phyloP scores from a whole-genome alignment of 2,329 filamentous ascomycete genomes.

The Penicillium sclerotigenum region DNA sequence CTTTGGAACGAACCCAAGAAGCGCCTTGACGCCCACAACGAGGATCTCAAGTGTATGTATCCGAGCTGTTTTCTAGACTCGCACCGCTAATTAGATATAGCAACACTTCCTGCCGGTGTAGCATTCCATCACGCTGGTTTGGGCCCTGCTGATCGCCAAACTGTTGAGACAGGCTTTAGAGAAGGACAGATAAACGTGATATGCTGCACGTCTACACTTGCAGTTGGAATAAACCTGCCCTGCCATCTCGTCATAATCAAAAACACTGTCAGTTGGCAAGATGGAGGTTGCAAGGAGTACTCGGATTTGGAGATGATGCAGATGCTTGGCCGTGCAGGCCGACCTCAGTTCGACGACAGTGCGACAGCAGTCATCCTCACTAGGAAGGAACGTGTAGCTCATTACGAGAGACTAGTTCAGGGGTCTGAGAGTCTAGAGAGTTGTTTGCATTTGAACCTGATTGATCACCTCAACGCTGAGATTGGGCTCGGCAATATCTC shows the following conservation, averaged over 20 bases:
- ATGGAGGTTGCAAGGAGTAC: constrained; percentile 63
- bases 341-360: constrained; percentile 76
- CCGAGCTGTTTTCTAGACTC: not conserved
- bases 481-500: constrained; percentile 71
- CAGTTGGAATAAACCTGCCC: constrained; percentile 78
- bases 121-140: constrained; percentile 82
- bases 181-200: constrained; percentile 73
- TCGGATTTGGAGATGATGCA: constrained; percentile 84
- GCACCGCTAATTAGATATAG: constrained; percentile 27
- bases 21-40: constrained; percentile 53
- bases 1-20: constrained; percentile 62
- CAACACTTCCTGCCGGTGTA: constrained; percentile 58
- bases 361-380: constrained; percentile 80
- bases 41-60: constrained; percentile 56
- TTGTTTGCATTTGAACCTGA: constrained; percentile 71
- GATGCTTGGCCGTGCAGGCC: constrained; percentile 80
- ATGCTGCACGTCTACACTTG: constrained; percentile 81
- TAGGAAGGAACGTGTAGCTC: constrained; percentile 57
- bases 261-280: constrained; percentile 67
- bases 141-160: constrained; percentile 59
- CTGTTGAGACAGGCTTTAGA: constrained; percentile 66
- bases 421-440: constrained; percentile 74
- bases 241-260: constrained; percentile 82
- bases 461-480: constrained; percentile 82
- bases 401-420: constrained; percentile 71